Percentiles rank a stretch among this genome's conserved stretches.
These are phyloP conservation scores for Solanum peruvianum DNA, from an alignment of 257 asterid genomes.

Conservation along the genomic window DNA sequence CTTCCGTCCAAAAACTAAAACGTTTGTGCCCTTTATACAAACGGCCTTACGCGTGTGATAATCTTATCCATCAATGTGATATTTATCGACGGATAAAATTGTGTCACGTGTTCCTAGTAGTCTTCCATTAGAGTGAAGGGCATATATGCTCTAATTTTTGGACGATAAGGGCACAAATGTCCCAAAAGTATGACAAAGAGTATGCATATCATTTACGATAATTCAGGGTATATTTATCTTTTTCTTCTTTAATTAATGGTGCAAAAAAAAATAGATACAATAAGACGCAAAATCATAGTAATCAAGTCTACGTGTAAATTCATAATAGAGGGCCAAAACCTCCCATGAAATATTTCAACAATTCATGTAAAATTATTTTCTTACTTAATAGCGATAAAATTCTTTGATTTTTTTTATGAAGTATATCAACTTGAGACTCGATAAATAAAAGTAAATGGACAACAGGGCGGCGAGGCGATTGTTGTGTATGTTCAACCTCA, in stretches of 20 bases:
- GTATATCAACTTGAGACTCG: background rate
- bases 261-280: background rate
- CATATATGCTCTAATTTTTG: no score
- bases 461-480: fast-evolving
- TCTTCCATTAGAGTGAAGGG: no score
- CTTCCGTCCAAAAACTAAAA: no score
- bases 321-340: background rate
- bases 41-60: no score
- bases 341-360: background rate
- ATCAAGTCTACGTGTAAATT: background rate
- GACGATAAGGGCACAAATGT: no score
- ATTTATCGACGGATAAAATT: no score
- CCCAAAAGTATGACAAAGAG: no score
- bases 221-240: no score
- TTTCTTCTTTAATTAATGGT: background rate
- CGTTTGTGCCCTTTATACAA: no score
- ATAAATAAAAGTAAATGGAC: background rate
- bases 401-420: background rate
- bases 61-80: no score
- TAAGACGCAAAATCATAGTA: background rate
- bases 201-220: no score
- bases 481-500: background rate
- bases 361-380: background rate
- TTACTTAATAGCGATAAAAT: background rate
- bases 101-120: no score